Conservation (phyloP, 1,139 yeast genomes). For the Geotrichum europaeum region DNA sequence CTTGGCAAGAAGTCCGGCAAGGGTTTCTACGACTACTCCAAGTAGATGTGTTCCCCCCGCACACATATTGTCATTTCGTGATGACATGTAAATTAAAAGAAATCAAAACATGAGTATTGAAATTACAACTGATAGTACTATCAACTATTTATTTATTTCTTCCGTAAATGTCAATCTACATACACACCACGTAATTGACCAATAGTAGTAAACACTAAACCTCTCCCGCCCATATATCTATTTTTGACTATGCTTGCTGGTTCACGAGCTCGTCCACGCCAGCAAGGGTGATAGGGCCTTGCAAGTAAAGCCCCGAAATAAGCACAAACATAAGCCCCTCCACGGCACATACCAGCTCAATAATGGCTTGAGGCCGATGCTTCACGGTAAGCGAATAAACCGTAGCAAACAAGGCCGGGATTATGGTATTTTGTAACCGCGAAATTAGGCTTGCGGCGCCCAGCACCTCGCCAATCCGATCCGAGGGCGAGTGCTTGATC, state of each 20-base stretch:
- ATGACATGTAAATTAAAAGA: too few species aligned
- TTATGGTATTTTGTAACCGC: slow-evolving; percentile 25
- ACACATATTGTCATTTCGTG: too few species aligned
- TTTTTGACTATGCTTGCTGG: background rate
- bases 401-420: slow-evolving; percentile 29
- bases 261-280: slow-evolving; percentile 2
- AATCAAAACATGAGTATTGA: too few species aligned
- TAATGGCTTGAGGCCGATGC: slow-evolving; percentile 28
- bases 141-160: background rate
- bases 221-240: background rate
- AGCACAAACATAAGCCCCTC: slow-evolving; percentile 20
- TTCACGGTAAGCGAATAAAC: slow-evolving; percentile 30
- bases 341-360: slow-evolving; percentile 21
- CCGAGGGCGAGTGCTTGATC: slow-evolving; percentile 43
- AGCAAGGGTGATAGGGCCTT: slow-evolving; percentile 1
- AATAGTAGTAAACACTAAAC: background rate
- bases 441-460: slow-evolving; percentile 32
- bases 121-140: background rate
- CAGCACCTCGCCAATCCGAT: slow-evolving; percentile 31
- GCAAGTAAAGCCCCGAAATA: slow-evolving; percentile 15
- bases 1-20: slow-evolving; percentile 39
- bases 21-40: slow-evolving; percentile 39
- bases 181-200: too few species aligned
- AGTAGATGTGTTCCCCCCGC: background rate
- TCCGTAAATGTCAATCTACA: background rate